phyloP scores from a whole-genome alignment of 1,284 basidiomycete species.

The Pholiota adiposa region DNA sequence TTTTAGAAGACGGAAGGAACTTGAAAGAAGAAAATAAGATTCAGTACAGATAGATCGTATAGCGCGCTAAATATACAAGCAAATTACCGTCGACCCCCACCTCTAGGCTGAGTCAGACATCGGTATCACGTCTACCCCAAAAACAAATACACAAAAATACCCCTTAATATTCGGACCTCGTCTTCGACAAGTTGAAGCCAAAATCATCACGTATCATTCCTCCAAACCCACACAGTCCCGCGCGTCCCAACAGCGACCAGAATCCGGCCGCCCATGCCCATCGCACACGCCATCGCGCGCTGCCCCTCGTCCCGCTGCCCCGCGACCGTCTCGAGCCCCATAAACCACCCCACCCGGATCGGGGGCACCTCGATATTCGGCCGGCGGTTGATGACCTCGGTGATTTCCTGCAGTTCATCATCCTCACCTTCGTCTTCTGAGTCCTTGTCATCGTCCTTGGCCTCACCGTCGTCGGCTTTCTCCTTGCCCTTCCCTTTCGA shows the following conservation, averaged over 20 bases:
- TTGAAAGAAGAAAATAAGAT: no score
- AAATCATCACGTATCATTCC: slow-evolving; percentile 11
- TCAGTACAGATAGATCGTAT: not conserved
- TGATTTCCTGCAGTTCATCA: not conserved
- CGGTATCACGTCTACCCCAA: no score
- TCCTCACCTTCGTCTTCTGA: not conserved
- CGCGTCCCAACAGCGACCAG: slow-evolving; percentile 44
- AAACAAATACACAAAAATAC: not conserved
- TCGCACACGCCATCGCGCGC: slow-evolving; percentile 35
- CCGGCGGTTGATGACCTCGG: slow-evolving; percentile 1
- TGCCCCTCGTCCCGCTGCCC: not conserved
- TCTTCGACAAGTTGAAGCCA: not conserved
- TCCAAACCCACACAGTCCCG: slow-evolving; percentile 48
- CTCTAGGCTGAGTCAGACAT: no score
- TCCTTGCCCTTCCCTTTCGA: no score
- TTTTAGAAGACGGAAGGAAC: no score
- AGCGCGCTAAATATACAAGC: not conserved
- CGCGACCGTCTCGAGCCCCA: slow-evolving; percentile 7
- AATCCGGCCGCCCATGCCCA: slow-evolving; percentile 47
- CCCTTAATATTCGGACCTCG: not conserved
- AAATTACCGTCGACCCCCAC: no score
- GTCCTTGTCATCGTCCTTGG: not conserved
- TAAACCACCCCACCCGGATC: slow-evolving; percentile 11
- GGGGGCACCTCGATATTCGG: slow-evolving; percentile 10
- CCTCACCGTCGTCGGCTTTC: not conserved